Conservation (phyloP, 2,329 filamentous ascomycete genomes). For the Cordyceps farinosa region DNA sequence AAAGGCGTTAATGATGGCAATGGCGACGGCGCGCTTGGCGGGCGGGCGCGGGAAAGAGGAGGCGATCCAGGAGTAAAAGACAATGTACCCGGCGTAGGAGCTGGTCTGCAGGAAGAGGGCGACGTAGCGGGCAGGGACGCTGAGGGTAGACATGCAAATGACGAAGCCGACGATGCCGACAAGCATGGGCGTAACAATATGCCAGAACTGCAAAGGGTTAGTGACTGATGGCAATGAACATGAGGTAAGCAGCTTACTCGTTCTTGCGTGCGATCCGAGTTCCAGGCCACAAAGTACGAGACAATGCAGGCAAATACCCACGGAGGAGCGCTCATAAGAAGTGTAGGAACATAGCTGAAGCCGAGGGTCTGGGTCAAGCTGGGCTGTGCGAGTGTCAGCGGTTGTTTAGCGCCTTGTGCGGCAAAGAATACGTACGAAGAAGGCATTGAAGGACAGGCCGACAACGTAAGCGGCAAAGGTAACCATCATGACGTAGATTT, state of each 20-base stretch:
- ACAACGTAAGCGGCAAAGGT: constrained; percentile 60
- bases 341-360: constrained; percentile 48
- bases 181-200: constrained; percentile 51
- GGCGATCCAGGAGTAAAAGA: constrained; percentile 57
- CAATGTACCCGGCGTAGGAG: constrained; percentile 56
- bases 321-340: constrained; percentile 55
- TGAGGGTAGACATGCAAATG: constrained; percentile 56
- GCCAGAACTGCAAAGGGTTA: constrained; percentile 47
- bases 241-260: constrained; percentile 35
- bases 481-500: constrained; percentile 62
- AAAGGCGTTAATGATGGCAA: constrained; percentile 58
- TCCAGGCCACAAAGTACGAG: constrained; percentile 53
- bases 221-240: neutral
- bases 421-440: constrained; percentile 41
- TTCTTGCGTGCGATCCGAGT: constrained; percentile 53
- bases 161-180: constrained; percentile 55
- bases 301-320: constrained; percentile 58
- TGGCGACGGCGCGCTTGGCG: constrained; percentile 58
- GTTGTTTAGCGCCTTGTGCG: neutral
- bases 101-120: constrained; percentile 57
- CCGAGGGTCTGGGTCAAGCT: constrained; percentile 51
- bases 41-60: constrained; percentile 56
- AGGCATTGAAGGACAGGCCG: constrained; percentile 56
- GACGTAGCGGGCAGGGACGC: constrained; percentile 55
- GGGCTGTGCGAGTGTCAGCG: constrained; percentile 33